Conservation (phyloP, 1,284 basidiomycete genomes). For the Schizophyllum commune region DNA sequence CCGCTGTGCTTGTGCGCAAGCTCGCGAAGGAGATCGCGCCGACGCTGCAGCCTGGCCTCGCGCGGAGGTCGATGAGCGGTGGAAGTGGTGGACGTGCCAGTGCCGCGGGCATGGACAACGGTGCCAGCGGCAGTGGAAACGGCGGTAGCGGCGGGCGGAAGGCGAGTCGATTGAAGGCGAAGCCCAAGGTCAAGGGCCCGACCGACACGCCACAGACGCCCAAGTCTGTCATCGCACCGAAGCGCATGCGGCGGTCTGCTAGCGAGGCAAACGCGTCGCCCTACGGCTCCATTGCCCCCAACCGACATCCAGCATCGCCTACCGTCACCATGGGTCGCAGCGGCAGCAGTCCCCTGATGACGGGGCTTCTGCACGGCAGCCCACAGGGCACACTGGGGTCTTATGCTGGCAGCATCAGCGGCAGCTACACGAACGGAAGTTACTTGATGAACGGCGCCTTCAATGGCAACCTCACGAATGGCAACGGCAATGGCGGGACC, state of each 20-base stretch:
- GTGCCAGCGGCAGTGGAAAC: neutral
- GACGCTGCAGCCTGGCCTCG: slow-evolving; percentile 43
- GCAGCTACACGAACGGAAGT: neutral
- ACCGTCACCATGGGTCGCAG: neutral
- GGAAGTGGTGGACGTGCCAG: neutral
- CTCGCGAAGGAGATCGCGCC: slow-evolving; percentile 79
- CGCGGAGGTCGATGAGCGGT: neutral
- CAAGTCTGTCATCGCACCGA: neutral
- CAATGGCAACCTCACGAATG: no score
- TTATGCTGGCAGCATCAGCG: neutral
- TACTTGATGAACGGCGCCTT: no score
- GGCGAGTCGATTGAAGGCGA: neutral
- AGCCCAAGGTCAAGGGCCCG: neutral
- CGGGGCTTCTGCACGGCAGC: neutral
- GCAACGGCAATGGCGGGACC: neutral
- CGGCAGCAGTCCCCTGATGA: neutral
- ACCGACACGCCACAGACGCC: neutral
- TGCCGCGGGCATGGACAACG: neutral
- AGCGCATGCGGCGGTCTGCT: neutral
- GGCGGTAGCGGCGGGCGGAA: neutral
- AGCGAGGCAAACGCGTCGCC: neutral
- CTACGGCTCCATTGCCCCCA: neutral
- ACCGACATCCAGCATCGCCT: neutral
- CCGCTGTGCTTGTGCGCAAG: slow-evolving; percentile 85
- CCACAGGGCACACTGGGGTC: neutral